phyloP scores from a whole-genome alignment of 768 basidiomycete species.

The Collybia mongolica region DNA sequence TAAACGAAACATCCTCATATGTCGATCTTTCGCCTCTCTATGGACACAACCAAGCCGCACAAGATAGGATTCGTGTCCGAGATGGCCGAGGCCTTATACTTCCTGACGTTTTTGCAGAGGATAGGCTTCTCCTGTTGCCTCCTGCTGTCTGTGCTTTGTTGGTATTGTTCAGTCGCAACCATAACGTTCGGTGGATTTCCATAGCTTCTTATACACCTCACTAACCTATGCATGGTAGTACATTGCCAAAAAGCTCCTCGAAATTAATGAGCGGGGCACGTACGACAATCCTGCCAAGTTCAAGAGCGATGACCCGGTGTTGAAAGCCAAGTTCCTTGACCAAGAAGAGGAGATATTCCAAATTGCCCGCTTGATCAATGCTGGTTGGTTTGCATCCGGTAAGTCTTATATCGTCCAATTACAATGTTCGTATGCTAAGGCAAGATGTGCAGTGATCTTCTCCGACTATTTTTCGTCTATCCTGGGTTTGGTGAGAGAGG shows the following conservation, averaged over 20 bases:
- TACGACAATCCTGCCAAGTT: slow-evolving; percentile 57
- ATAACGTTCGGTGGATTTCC: slow-evolving; percentile 58
- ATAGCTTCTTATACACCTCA: background rate
- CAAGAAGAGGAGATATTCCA: slow-evolving; percentile 87
- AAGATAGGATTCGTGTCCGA: slow-evolving; percentile 53
- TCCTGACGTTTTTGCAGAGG: slow-evolving; percentile 78
- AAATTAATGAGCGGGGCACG: slow-evolving; percentile 76
- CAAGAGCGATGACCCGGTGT: slow-evolving; percentile 30
- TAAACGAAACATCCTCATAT: slow-evolving; percentile 87
- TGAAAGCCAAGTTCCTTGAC: slow-evolving; percentile 33
- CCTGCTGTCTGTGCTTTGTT: slow-evolving; percentile 74
- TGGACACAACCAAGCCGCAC: slow-evolving; percentile 63
- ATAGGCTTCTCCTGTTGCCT: slow-evolving; percentile 75
- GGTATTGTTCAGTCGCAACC: slow-evolving; percentile 88
- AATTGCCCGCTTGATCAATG: slow-evolving; percentile 74
- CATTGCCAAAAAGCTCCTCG: slow-evolving; percentile 72
- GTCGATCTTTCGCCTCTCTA: slow-evolving; percentile 85
- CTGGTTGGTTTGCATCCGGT: slow-evolving; percentile 73
- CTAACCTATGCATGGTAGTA: slow-evolving; percentile 43
- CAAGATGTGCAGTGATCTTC: slow-evolving; percentile 50
- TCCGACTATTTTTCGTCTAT: slow-evolving; percentile 83
- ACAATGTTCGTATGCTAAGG: slow-evolving; percentile 3
- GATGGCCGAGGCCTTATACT: slow-evolving; percentile 66
- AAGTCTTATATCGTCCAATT: slow-evolving; percentile 5
- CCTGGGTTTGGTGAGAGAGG: slow-evolving; percentile 73